These are phyloP conservation scores for Cutaneotrichosporon spelunceum DNA, from an alignment of 1,284 basidiomycete species.

Conservation along the genomic window DNA sequence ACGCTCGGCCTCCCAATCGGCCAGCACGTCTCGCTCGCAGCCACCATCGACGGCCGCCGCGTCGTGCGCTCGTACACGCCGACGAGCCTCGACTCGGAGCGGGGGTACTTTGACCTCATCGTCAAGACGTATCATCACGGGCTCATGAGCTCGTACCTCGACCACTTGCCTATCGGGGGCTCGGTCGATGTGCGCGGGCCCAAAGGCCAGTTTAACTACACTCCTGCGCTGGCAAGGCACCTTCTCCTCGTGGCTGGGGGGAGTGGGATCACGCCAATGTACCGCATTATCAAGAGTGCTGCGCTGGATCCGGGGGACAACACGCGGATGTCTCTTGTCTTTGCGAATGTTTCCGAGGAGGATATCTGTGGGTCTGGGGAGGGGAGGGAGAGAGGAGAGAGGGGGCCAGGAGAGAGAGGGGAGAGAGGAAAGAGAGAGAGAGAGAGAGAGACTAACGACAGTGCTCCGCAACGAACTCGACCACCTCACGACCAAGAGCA, in stretches of 20 bases:
- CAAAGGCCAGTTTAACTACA: slow-evolving; percentile 86
- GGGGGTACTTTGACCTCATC: slow-evolving; percentile 90
- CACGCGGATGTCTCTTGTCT: slow-evolving; percentile 81
- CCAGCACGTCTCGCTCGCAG: slow-evolving; percentile 89
- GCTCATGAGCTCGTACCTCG: slow-evolving; percentile 86
- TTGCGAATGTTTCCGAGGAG: slow-evolving; percentile 87
- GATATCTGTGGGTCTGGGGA: slow-evolving; percentile 61
- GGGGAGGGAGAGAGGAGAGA: not conserved
- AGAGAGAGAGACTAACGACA: slow-evolving; percentile 26
- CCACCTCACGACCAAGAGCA: slow-evolving; percentile 59
- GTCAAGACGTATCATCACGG: slow-evolving; percentile 98
- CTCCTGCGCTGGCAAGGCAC: slow-evolving; percentile 63
- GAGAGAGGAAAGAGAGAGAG: too few relatives aligned
- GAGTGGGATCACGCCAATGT: slow-evolving; percentile 95
- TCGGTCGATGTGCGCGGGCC: slow-evolving; percentile 87
- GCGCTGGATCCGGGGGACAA: slow-evolving; percentile 80
- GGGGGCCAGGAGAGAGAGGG: slow-evolving; percentile 14
- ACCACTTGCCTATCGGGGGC: slow-evolving; percentile 76
- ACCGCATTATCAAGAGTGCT: slow-evolving; percentile 84
- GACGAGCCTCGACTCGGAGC: slow-evolving; percentile 85
- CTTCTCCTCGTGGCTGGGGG: slow-evolving; percentile 94
- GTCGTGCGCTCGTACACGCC: slow-evolving; percentile 92
- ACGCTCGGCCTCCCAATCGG: slow-evolving; percentile 91
- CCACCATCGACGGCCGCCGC: slow-evolving; percentile 85
- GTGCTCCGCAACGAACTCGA: slow-evolving; percentile 80